Percentiles rank a stretch among this genome's conserved stretches.
Evolutionary conservation across 2,329 filamentous ascomycete genomes (phyloP).

Genomic region (Fusarium sp.): DNA sequence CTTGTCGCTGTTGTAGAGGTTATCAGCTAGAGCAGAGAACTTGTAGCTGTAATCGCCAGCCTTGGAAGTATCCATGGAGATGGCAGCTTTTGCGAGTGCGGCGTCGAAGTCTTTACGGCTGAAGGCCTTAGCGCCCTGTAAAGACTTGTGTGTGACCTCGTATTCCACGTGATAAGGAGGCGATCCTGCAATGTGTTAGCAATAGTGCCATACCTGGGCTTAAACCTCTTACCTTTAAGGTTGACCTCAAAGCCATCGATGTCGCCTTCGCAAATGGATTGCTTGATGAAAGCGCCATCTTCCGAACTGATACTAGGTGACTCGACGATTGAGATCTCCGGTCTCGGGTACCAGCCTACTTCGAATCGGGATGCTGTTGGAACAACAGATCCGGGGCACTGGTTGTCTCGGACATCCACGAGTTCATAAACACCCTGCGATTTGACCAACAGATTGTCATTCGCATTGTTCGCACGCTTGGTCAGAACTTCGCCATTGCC

Average conservation of each 20-base stretch:
- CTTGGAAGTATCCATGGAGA: constrained; percentile 87
- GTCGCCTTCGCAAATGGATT: constrained; percentile 92
- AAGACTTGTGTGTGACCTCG: constrained; percentile 78
- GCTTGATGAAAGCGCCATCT: constrained; percentile 74
- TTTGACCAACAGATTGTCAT: constrained; percentile 76
- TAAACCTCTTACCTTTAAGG: constrained; percentile 73
- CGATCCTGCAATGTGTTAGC: constrained; percentile 66
- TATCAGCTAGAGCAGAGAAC: constrained; percentile 86
- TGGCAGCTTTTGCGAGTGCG: constrained; percentile 79
- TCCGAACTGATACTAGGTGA: constrained; percentile 70
- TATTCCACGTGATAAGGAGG: constrained; percentile 89
- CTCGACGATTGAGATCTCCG: constrained; percentile 75
- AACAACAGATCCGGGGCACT: constrained; percentile 87
- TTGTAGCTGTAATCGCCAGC: constrained; percentile 88
- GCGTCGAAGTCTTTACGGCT: constrained; percentile 81
- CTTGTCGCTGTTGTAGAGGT: constrained; percentile 82
- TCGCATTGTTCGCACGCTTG: constrained; percentile 67
- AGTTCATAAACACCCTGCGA: constrained; percentile 84
- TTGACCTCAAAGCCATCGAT: constrained; percentile 88
- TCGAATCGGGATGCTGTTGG: constrained; percentile 79
- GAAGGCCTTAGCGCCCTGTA: constrained; percentile 73
- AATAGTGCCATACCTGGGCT: not conserved
- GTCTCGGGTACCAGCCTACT: constrained; percentile 87
- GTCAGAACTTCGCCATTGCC: constrained; percentile 61
- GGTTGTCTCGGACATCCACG: constrained; percentile 78